Conservation (phyloP, 208 protist species). For the Angomonas deanei region DNA sequence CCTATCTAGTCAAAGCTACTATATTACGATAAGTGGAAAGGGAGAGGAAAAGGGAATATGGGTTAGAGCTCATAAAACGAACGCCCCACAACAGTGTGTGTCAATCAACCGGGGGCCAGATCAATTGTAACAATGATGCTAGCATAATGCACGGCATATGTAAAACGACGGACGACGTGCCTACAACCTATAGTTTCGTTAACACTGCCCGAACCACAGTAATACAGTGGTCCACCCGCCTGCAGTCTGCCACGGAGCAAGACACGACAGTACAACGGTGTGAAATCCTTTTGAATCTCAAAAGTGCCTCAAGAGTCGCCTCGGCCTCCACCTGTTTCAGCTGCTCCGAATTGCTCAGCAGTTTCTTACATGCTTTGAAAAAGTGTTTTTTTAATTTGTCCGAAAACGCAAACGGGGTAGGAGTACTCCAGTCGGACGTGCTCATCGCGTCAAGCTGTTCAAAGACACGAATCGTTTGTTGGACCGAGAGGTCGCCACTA, state of each 20-base stretch:
- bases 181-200: neutral
- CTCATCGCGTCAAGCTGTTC: slow-evolving; percentile 50
- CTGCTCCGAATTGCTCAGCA: neutral
- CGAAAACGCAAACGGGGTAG: slow-evolving; percentile 27
- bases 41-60: too few relatives aligned
- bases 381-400: slow-evolving; percentile 42
- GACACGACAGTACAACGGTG: slow-evolving; percentile 36
- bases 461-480: slow-evolving; percentile 38
- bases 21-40: neutral
- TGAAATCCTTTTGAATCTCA: slow-evolving; percentile 25
- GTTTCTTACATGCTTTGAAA: slow-evolving; percentile 11
- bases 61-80: too few relatives aligned
- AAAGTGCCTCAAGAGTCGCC: slow-evolving; percentile 12
- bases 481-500: slow-evolving; percentile 18
- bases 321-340: neutral
- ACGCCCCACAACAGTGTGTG: too few relatives aligned
- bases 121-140: neutral
- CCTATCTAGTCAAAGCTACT: neutral
- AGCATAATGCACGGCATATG: neutral
- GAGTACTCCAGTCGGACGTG: slow-evolving; percentile 33
- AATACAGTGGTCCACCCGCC: neutral
- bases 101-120: too few relatives aligned
- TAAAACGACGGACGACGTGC: neutral
- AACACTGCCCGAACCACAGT: neutral
- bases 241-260: slow-evolving; percentile 16